A percentile compares a stretch with the other conserved stretches of the same genome.
Evolutionary conservation across 2,329 filamentous ascomycete species (phyloP).

Genomic region (Xylariomycetidae sp.): DNA sequence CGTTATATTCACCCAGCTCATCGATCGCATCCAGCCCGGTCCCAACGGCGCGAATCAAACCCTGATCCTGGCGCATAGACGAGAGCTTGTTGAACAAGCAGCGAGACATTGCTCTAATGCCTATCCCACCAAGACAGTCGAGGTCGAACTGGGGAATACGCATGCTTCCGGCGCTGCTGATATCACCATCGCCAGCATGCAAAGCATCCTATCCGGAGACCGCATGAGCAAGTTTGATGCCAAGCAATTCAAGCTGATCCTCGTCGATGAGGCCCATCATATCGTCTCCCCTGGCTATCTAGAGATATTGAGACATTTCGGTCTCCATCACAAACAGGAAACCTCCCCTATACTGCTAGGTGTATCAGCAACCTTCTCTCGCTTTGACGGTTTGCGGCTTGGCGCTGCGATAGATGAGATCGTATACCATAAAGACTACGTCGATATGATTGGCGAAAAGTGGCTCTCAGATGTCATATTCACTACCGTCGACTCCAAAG

Average conservation of each 20-base stretch:
- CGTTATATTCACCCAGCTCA: slow-evolving; percentile 94
- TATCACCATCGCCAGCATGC: slow-evolving; percentile 88
- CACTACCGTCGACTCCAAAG: slow-evolving; percentile 82
- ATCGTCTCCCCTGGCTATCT: slow-evolving; percentile 84
- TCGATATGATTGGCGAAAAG: slow-evolving; percentile 69
- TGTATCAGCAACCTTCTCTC: slow-evolving; percentile 75
- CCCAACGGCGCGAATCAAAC: slow-evolving; percentile 64
- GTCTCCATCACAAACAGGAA: slow-evolving; percentile 48
- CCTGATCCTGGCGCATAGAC: slow-evolving; percentile 85
- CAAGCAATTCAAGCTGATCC: slow-evolving; percentile 73
- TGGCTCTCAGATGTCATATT: slow-evolving; percentile 93
- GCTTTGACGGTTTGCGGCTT: slow-evolving; percentile 78
- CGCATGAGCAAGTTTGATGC: slow-evolving; percentile 83
- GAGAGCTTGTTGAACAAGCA: slow-evolving; percentile 92
- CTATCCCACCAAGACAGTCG: slow-evolving; percentile 76
- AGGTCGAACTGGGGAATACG: slow-evolving; percentile 84
- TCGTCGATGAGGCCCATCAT: slow-evolving; percentile 96
- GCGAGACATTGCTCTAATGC: slow-evolving; percentile 74
- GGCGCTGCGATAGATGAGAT: slow-evolving; percentile 89
- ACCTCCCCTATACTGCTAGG: slow-evolving; percentile 69
- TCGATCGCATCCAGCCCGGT: slow-evolving; percentile 64
- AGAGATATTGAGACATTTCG: slow-evolving; percentile 71
- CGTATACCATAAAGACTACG: slow-evolving; percentile 79
- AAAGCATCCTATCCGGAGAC: slow-evolving; percentile 72
- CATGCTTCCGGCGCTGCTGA: slow-evolving; percentile 78